phyloP scores from a whole-genome alignment of 768 basidiomycete species.

The Pholiota microspora region DNA sequence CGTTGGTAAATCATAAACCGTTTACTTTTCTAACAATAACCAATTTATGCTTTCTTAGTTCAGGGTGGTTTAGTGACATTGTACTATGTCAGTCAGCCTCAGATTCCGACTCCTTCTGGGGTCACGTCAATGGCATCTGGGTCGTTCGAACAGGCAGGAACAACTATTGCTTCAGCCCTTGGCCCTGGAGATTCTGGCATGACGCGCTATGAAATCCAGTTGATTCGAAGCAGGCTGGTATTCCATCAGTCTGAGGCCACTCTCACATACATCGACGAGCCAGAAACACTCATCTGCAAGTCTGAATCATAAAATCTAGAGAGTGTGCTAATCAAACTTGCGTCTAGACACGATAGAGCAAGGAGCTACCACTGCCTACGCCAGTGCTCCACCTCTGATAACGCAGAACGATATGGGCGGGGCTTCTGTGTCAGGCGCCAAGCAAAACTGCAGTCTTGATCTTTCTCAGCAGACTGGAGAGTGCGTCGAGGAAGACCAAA shows the following conservation, averaged over 20 bases:
- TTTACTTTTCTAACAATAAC: background rate
- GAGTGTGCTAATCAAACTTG: background rate
- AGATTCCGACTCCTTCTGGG: background rate
- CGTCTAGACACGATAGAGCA: background rate
- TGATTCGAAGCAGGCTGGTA: background rate
- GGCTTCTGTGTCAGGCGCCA: background rate
- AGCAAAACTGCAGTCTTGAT: background rate
- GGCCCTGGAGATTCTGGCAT: background rate
- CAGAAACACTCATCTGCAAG: background rate
- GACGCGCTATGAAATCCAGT: background rate
- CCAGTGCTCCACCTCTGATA: background rate
- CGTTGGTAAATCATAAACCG: background rate
- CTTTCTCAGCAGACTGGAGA: background rate
- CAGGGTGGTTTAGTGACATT: background rate
- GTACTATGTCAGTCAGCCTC: background rate
- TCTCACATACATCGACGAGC: background rate
- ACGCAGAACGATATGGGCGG: background rate
- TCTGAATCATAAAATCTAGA: background rate
- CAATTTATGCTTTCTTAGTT: background rate
- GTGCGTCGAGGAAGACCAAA: background rate
- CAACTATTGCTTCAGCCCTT: background rate
- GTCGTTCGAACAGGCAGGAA: background rate
- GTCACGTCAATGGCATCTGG: background rate
- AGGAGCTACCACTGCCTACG: background rate
- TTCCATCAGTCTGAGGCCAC: background rate